Conservation (phyloP, 352 stramenopile species). For the Blastocystis sp. region DNA sequence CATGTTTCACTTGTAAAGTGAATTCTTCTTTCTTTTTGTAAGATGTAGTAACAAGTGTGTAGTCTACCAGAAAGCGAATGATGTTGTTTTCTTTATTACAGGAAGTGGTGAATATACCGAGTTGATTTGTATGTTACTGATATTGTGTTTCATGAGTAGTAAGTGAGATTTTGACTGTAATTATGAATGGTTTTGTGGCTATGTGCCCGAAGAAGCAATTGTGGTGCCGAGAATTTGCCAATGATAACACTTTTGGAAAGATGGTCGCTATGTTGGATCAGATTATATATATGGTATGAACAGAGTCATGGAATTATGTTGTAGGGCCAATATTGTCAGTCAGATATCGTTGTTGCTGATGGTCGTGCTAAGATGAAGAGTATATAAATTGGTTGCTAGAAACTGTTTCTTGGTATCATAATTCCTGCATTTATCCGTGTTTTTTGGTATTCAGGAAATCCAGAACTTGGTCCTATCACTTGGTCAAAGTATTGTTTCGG, state of each 20-base stretch:
- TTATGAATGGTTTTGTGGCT: conserved; percentile 16
- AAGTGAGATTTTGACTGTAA: conserved; percentile 15
- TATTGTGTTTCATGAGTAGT: neutral
- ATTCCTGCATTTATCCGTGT: too few species aligned
- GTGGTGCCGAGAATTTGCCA: neutral
- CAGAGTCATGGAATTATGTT: neutral
- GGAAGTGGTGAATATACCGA: conserved; percentile 37
- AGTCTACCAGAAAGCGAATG: conserved; percentile 25
- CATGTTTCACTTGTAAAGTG: conserved; percentile 35
- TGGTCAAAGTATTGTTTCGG: too few species aligned
- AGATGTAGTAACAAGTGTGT: conserved; percentile 29
- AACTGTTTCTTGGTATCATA: neutral
- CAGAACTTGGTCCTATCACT: too few species aligned
- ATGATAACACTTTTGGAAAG: conserved; percentile 52
- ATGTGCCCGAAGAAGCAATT: conserved; percentile 33
- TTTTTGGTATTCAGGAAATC: too few species aligned
- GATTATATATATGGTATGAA: conserved; percentile 45
- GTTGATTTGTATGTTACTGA: neutral
- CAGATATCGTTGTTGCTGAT: conserved; percentile 40
- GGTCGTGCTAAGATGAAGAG: conserved; percentile 55
- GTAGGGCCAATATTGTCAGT: conserved; percentile 52
- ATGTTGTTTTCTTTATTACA: conserved; percentile 55
- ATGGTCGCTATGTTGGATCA: conserved; percentile 54
- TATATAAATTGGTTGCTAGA: neutral
- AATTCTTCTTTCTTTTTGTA: neutral